Evolutionary conservation across 208 protist species (phyloP), one percentile per base, ranked within the genome.

Genomic region (Naegleria gruberi): DNA sequence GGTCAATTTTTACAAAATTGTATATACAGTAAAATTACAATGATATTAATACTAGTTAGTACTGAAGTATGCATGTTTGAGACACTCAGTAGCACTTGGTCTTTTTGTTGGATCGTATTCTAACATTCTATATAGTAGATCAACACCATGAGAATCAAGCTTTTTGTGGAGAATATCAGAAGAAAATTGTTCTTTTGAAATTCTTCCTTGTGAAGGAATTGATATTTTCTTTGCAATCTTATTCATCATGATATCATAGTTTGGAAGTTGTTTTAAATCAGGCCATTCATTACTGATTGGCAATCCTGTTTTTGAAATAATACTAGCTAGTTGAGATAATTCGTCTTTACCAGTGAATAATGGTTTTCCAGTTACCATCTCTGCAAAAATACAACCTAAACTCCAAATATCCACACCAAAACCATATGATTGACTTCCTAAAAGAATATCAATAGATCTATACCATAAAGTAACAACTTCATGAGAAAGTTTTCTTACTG

Each of bases 381-480:
- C 82, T 23, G 90, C 97, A 89, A 98, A 93, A 45, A 98, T 97
- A 89, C 97, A 98, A 26, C 97, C 97, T 90, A 98, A 93, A 12
- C 94, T 96, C 96, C 97, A 98, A 85, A 98, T 94, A 90, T 98
- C 97, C n/a, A 98, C 94, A 30, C 94, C 92, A 55, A 94, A 93
- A 8, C 95, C 92, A 92, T 98, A 98, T 90, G 95, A 93, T 30
- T 91, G 92, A 57, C 95, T 93, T 7, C 97, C 97, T 4, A 98
- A 94, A 19, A 98, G 91, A 40, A 99, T 94, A 90, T 99, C 97
- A 0, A 97, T 97, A 8, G 97, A 95, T 42, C 97, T 95, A 92
- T 98, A 99, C 95, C 95, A 98, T 19, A 97, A 94, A 84, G 97
- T 98, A 90, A 97, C 90, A 47, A 94, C 74, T 89, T 96, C 95